phyloP scores from a whole-genome alignment of 1,284 basidiomycete genomes.

The Austroboletus novae-zelandiae region DNA sequence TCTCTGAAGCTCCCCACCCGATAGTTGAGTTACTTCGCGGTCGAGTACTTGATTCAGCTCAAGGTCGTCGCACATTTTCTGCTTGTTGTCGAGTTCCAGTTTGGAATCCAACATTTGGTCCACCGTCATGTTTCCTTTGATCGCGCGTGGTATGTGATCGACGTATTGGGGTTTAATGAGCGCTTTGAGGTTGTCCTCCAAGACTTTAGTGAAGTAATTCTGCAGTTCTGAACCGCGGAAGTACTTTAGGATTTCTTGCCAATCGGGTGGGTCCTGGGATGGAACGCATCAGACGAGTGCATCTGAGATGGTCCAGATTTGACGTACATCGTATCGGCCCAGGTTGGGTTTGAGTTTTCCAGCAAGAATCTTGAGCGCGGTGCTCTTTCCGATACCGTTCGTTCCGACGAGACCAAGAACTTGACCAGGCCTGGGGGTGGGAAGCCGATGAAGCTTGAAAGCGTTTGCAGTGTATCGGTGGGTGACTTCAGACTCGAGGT shows the following conservation, averaged over 20 bases:
- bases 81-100: conserved; percentile 80
- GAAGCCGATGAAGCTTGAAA: conserved; percentile 96
- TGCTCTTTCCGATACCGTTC: conserved; percentile 98
- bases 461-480: conserved; percentile 97
- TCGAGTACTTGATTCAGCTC: conserved; percentile 84
- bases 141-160: conserved; percentile 93
- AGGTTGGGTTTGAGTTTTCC: conserved; percentile 95
- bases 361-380: conserved; percentile 91
- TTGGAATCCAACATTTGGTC: conserved; percentile 88
- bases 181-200: conserved; percentile 96
- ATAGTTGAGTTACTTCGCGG: conserved; percentile 82
- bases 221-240: conserved; percentile 97
- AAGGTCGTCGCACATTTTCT: conserved; percentile 77
- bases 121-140: conserved; percentile 88
- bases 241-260: conserved; percentile 96
- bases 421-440: conserved; percentile 92
- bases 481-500: conserved; percentile 90
- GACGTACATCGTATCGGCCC: conserved; percentile 81
- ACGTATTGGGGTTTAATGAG: conserved; percentile 99
- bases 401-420: conserved; percentile 95
- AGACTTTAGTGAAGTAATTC: conserved; percentile 98
- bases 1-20: conserved; percentile 93
- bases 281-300: conserved; percentile 5
- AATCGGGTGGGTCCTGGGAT: conserved; percentile 86
- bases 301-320: neutral